phyloP scores from a whole-genome alignment of 2,329 filamentous ascomycete genomes.

The Drechslera avenae region DNA sequence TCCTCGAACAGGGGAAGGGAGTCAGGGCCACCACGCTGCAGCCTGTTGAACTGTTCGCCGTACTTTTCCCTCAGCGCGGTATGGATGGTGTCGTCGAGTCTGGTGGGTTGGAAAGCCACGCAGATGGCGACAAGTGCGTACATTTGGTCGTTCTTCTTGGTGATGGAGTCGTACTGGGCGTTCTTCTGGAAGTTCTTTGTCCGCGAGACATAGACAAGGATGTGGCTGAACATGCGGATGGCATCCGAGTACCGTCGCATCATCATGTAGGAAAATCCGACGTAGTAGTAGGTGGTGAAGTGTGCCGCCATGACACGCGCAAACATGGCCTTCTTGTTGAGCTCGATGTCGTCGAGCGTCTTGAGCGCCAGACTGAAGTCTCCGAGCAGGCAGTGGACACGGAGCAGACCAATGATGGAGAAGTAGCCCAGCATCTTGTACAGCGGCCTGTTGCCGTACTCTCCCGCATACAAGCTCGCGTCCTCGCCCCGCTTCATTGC shows the following conservation, averaged over 20 bases:
- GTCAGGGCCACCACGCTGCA: slow-evolving; percentile 95
- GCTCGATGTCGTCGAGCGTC: slow-evolving; percentile 98
- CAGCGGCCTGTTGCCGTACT: slow-evolving; percentile 91
- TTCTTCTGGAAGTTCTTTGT: slow-evolving; percentile 99
- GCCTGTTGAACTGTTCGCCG: slow-evolving; percentile 94
- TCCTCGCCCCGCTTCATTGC: slow-evolving; percentile 96
- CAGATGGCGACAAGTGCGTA: slow-evolving; percentile 98
- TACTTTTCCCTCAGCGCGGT: slow-evolving; percentile 98
- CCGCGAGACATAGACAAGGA: slow-evolving; percentile 95
- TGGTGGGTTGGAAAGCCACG: slow-evolving; percentile 95
- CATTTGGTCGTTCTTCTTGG: slow-evolving; percentile 99
- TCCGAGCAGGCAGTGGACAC: slow-evolving; percentile 93
- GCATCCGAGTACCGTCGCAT: slow-evolving; percentile 99
- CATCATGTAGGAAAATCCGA: slow-evolving; percentile 99
- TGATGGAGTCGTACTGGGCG: slow-evolving; percentile 95
- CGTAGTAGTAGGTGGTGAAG: slow-evolving; percentile 99
- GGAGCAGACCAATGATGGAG: slow-evolving; percentile 95
- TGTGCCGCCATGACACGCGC: slow-evolving; percentile 98
- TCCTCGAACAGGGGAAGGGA: slow-evolving; percentile 97
- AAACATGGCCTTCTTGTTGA: slow-evolving; percentile 99
- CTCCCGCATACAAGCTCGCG: slow-evolving; percentile 82
- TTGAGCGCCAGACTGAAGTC: slow-evolving; percentile 98
- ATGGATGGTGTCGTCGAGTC: slow-evolving; percentile 98
- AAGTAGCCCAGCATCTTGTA: slow-evolving; percentile 99
- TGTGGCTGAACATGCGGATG: slow-evolving; percentile 99